Conservation (phyloP, 345 rosid species). For the Erysimum cheiranthoides region DNA sequence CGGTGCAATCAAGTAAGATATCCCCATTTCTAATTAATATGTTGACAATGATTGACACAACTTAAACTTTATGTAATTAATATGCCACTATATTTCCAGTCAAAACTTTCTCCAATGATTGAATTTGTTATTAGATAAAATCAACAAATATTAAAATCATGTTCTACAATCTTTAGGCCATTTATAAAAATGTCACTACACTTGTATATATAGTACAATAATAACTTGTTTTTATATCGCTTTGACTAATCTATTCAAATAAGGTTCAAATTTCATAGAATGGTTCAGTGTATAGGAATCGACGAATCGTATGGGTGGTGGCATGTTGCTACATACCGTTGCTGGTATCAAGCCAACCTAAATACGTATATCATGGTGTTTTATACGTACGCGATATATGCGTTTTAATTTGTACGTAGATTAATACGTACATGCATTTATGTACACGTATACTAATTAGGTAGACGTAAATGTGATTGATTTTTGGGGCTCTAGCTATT, state of each 20-base stretch:
- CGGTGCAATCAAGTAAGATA: neutral
- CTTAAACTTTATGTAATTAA: neutral
- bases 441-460: neutral
- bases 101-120: constrained; percentile 15
- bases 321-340: neutral
- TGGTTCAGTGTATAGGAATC: constrained; percentile 11
- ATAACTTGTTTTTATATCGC: too few species aligned
- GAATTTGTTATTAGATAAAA: neutral
- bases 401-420: neutral
- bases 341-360: neutral
- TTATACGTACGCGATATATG: neutral
- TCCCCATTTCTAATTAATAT: neutral
- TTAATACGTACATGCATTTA: constrained; percentile 10
- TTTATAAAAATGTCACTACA: neutral
- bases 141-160: neutral
- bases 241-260: neutral
- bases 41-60: constrained; percentile 6
- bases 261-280: neutral
- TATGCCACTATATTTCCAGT: neutral
- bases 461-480: constrained; percentile 12
- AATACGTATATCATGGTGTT: neutral
- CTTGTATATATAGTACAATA: too few species aligned
- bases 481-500: constrained; percentile 21
- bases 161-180: neutral
- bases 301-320: constrained; percentile 11